Evolutionary conservation across 2,329 filamentous ascomycete genomes (phyloP), one percentile per base, ranked within the genome.

Genomic region (Raffaelea arxii): DNA sequence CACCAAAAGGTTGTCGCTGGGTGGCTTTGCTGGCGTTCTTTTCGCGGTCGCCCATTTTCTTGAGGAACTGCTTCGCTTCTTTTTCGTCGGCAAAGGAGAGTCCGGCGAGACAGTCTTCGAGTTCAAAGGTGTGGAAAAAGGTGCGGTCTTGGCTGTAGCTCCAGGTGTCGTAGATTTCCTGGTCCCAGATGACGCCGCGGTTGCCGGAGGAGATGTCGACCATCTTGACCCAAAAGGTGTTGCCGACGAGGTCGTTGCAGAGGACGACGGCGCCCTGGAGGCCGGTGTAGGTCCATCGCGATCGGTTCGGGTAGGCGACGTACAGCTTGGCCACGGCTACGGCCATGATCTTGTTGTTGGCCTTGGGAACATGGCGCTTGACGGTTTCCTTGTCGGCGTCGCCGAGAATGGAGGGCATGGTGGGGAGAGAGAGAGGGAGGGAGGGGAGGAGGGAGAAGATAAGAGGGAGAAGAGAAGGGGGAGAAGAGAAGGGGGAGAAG

Each of bases 71-170:
- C 67, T 87, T 94, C 27, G 92, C 92, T 69, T 98, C 92, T 66
- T 96, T 97, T 70, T 97, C 92, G 64, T 97, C 92, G 51, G 84
- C 82, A 59, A 98, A 98, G 22, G 88, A 95, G 50, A 98, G 69
- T 1, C 83, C 92, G 6, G 89, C 92, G 50, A 94, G 70, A 59
- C 89, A 97, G 53, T 94, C 82, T 65, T 97, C 90, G 47, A 95
- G 77, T 68, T 98, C 92, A 62, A 98, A 98, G 6, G 87, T 89
- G 66, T 97, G 90, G 68, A 98, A 98, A 68, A 96, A 98, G 50
- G 87, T 91, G 51, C 92, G 83, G 63, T 98, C 92, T 61, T 96
- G 91, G 67, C 96, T 95, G 72, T 97, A 98, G 53, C 75, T 74
- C 74, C 94, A 97, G 43, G 81, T 82, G 56, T 98, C 91, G 68